These are phyloP conservation scores for Apiotrichum laibachii DNA, from an alignment of 1,284 basidiomycete species.

Conservation along the genomic window DNA sequence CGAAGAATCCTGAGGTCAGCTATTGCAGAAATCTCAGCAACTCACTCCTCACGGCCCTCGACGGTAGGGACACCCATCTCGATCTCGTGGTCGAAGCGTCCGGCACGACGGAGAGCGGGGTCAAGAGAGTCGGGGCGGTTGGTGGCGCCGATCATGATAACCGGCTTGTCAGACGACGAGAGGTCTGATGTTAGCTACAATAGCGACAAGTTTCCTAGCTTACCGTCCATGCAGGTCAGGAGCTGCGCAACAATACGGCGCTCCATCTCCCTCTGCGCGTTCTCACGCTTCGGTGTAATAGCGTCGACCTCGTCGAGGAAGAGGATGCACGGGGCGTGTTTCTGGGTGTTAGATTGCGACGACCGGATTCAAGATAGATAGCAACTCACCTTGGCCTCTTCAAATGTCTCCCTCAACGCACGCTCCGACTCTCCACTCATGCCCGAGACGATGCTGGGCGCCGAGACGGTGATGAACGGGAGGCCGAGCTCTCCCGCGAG, in stretches of 20 bases:
- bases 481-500: constrained; percentile 89
- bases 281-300: constrained; percentile 95
- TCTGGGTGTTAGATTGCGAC: constrained; percentile 54
- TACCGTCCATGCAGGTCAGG: constrained; percentile 95
- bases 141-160: constrained; percentile 93
- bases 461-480: constrained; percentile 90
- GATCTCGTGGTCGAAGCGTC: constrained; percentile 96
- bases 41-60: constrained; percentile 69
- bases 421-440: constrained; percentile 99
- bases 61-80: constrained; percentile 96
- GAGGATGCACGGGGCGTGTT: constrained; percentile 79
- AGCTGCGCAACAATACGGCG: constrained; percentile 94
- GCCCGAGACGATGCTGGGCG: constrained; percentile 90
- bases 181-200: constrained; percentile 36
- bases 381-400: constrained; percentile 75
- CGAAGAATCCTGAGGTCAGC: constrained; percentile 66
- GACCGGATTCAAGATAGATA: too few species aligned
- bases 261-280: constrained; percentile 97
- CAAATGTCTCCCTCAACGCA: constrained; percentile 91
- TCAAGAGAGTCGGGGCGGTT: constrained; percentile 94
- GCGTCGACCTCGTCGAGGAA: constrained; percentile 99
- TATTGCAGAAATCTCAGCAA: constrained; percentile 38
- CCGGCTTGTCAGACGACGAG: constrained; percentile 58
- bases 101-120: constrained; percentile 85
- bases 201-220: constrained; percentile 21